These are phyloP conservation scores for Oenanthe javanica DNA, from an alignment of 140 eudicot genomes.

Conservation along the genomic window DNA sequence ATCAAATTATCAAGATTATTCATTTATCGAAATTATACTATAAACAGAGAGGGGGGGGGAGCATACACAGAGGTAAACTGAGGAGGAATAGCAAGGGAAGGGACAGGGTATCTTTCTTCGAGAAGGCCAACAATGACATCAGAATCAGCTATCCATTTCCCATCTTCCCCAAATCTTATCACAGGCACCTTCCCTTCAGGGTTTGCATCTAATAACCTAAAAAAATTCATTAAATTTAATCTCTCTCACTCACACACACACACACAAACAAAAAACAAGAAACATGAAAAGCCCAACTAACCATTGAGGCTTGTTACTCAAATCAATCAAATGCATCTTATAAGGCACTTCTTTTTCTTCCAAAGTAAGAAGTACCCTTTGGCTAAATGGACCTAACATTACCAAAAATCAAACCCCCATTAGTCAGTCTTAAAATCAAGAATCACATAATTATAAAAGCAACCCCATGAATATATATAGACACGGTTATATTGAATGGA, in stretches of 20 bases:
- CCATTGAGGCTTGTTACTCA: slow-evolving; percentile 60
- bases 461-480: neutral
- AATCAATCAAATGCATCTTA: slow-evolving; percentile 42
- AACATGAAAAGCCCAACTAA: neutral
- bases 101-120: slow-evolving; percentile 70
- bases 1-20: too few relatives aligned
- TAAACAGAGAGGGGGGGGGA: slow-evolving; percentile 7
- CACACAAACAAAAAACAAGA: neutral
- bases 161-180: slow-evolving; percentile 40
- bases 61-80: slow-evolving; percentile 61
- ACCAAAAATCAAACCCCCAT: neutral
- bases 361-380: slow-evolving; percentile 63
- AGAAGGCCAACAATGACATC: slow-evolving; percentile 66
- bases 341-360: slow-evolving; percentile 72
- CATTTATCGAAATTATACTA: too few relatives aligned
- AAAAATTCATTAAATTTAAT: neutral
- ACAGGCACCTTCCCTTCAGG: slow-evolving; percentile 79
- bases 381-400: slow-evolving; percentile 66
- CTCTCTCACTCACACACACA: neutral
- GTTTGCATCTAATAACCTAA: slow-evolving; percentile 62
- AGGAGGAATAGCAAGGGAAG: slow-evolving; percentile 60
- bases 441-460: neutral
- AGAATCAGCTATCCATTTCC: slow-evolving; percentile 72
- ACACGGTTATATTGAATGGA: neutral
- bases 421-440: neutral